Percentiles rank a stretch among this genome's conserved stretches.
phyloP scores from a whole-genome alignment of 768 basidiomycete species.

The Suillus cothurnatus region DNA sequence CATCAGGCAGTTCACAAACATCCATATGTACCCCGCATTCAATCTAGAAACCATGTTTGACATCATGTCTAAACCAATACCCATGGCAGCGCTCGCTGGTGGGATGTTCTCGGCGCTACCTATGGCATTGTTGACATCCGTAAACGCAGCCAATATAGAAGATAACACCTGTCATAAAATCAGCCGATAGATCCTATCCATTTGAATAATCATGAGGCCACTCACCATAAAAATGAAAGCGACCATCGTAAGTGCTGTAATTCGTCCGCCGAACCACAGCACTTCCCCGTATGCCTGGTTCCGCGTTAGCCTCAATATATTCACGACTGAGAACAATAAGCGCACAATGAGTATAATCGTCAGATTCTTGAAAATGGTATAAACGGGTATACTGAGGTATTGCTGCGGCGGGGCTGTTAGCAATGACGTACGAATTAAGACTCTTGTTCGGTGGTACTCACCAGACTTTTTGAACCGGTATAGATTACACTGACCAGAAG shows the following conservation, averaged over 20 bases:
- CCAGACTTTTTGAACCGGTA: slow-evolving; percentile 95
- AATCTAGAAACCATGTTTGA: slow-evolving; percentile 49
- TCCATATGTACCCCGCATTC: slow-evolving; percentile 94
- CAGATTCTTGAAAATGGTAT: slow-evolving; percentile 99
- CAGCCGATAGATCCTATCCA: background rate
- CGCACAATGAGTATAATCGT: slow-evolving; percentile 98
- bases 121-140: slow-evolving; percentile 60
- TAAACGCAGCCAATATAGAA: slow-evolving; percentile 95
- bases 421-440: background rate
- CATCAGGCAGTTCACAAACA: slow-evolving; percentile 88
- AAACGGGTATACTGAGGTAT: slow-evolving; percentile 95
- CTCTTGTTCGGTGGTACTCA: slow-evolving; percentile 44
- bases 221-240: slow-evolving; percentile 92
- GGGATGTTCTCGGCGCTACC: slow-evolving; percentile 30
- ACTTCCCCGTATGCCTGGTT: slow-evolving; percentile 94
- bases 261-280: slow-evolving; percentile 90
- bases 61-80: slow-evolving; percentile 37
- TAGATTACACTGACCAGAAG: slow-evolving; percentile 95
- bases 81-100: slow-evolving; percentile 29
- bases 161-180: slow-evolving; percentile 70
- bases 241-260: slow-evolving; percentile 84
- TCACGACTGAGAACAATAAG: slow-evolving; percentile 14
- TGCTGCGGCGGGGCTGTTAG: slow-evolving; percentile 54
- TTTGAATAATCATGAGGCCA: slow-evolving; percentile 4
- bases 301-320: slow-evolving; percentile 8